Percentiles rank a stretch among this genome's conserved stretches.
Evolutionary conservation across 2,329 filamentous ascomycete genomes (phyloP).

Genomic region (Penicillium psychrosexuale): DNA sequence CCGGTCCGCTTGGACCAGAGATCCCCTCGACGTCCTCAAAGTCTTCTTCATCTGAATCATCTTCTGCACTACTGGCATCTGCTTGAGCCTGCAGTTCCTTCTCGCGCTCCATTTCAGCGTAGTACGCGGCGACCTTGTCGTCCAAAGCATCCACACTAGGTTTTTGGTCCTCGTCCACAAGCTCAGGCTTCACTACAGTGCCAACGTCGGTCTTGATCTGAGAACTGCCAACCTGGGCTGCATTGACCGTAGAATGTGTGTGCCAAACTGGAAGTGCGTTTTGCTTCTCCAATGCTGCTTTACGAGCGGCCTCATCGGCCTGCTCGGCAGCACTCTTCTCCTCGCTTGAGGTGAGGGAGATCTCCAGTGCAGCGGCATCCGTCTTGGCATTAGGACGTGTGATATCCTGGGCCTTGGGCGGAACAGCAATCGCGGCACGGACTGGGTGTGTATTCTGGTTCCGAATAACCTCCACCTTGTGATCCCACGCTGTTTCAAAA

Average conservation of each 20-base stretch:
- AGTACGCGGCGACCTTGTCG: conserved; percentile 48
- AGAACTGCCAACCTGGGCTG: conserved; percentile 22
- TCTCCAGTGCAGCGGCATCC: conserved; percentile 45
- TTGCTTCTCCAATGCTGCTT: conserved; percentile 49
- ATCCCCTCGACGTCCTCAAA: conserved; percentile 47
- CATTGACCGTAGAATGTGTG: conserved; percentile 49
- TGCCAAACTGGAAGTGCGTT: conserved; percentile 54
- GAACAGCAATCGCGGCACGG: conserved; percentile 42
- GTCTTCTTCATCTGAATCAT: conserved; percentile 43
- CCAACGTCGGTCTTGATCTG: conserved; percentile 33
- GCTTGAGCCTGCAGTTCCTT: conserved; percentile 42
- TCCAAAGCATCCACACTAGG: conserved; percentile 43
- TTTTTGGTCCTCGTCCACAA: conserved; percentile 44
- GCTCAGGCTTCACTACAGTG: conserved; percentile 36
- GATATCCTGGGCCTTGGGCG: conserved; percentile 38
- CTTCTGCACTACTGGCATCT: conserved; percentile 42
- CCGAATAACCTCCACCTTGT: conserved; percentile 46
- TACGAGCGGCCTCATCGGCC: conserved; percentile 47
- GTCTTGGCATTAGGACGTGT: conserved; percentile 45
- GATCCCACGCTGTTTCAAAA: conserved; percentile 49
- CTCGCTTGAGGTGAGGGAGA: conserved; percentile 49
- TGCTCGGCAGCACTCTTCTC: conserved; percentile 51
- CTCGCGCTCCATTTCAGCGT: conserved; percentile 46
- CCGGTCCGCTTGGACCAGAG: conserved; percentile 36
- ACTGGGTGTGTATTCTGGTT: conserved; percentile 44